A percentile compares a stretch with the other conserved stretches of the same genome.
These are phyloP conservation scores for Aphanomyces invadans DNA, from an alignment of 352 stramenopile species.

Conservation along the genomic window DNA sequence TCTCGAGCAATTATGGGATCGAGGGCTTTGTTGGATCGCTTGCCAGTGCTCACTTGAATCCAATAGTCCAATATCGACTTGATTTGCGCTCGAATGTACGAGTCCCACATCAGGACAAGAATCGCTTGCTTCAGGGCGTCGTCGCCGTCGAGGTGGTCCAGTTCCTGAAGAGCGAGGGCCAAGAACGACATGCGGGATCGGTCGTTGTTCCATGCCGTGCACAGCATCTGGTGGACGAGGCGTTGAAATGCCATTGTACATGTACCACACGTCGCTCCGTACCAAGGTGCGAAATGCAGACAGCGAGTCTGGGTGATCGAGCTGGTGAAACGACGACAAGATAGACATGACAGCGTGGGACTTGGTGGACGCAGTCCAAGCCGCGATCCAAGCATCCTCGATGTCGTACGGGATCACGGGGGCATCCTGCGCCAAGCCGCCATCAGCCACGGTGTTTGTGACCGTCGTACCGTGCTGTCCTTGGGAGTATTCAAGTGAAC, in stretches of 20 bases:
- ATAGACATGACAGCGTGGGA: slow-evolving; percentile 26
- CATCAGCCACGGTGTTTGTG: no score
- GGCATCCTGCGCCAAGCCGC: neutral
- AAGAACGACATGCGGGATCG: slow-evolving; percentile 80
- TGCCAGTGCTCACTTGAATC: slow-evolving; percentile 62
- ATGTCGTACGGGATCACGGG: neutral
- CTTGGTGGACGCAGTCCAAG: neutral
- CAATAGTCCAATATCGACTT: slow-evolving; percentile 75
- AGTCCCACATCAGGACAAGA: slow-evolving; percentile 68
- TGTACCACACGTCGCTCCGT: no score
- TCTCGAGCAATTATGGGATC: slow-evolving; percentile 64
- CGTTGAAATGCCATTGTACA: no score
- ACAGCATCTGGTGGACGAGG: slow-evolving; percentile 50
- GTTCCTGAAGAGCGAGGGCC: slow-evolving; percentile 56
- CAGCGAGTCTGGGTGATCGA: slow-evolving; percentile 45
- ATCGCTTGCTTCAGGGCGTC: slow-evolving; percentile 48
- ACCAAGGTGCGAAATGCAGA: slow-evolving; percentile 53
- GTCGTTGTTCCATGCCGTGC: slow-evolving; percentile 69
- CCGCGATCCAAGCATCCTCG: neutral
- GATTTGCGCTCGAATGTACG: slow-evolving; percentile 72
- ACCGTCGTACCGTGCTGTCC: neutral
- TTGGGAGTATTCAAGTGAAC: slow-evolving; percentile 67
- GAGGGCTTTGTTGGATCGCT: slow-evolving; percentile 57
- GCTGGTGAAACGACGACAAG: slow-evolving; percentile 49
- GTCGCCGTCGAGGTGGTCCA: slow-evolving; percentile 37